These are phyloP conservation scores for Colletotrichum echinochloae DNA, from an alignment of 2,329 filamentous ascomycete species.

Conservation along the genomic window DNA sequence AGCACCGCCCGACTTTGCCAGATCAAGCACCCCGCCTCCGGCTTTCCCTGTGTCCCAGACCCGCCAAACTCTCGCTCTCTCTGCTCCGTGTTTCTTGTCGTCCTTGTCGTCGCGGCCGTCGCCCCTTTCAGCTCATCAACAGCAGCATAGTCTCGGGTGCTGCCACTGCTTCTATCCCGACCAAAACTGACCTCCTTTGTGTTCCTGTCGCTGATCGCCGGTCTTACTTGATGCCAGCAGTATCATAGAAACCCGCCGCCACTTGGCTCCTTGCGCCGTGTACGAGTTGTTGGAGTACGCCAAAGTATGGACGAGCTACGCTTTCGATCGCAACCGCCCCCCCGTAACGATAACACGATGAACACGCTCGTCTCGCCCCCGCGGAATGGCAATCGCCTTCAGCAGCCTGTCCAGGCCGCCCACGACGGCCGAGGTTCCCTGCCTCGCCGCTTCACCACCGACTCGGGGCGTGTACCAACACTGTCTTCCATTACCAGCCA, in stretches of 20 bases:
- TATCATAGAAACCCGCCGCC: slow-evolving; percentile 52
- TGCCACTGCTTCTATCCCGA: not conserved
- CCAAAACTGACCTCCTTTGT: not conserved
- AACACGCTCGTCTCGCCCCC: slow-evolving; percentile 80
- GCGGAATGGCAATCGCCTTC: slow-evolving; percentile 75
- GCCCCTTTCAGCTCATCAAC: slow-evolving; percentile 1
- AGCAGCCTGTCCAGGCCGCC: slow-evolving; percentile 61
- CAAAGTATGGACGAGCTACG: slow-evolving; percentile 79
- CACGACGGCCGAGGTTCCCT: slow-evolving; percentile 81
- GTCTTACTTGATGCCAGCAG: slow-evolving; percentile 41
- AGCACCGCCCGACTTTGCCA: slow-evolving; percentile 36
- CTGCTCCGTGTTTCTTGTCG: slow-evolving; percentile 30
- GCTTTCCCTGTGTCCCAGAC: slow-evolving; percentile 36
- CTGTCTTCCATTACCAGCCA: slow-evolving; percentile 71
- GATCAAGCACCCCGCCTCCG: slow-evolving; percentile 37
- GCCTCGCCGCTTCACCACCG: slow-evolving; percentile 93
- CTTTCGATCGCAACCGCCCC: slow-evolving; percentile 81
- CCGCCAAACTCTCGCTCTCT: slow-evolving; percentile 25
- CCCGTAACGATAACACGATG: slow-evolving; percentile 81
- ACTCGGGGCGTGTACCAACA: slow-evolving; percentile 85
- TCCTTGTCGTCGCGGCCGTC: slow-evolving; percentile 12
- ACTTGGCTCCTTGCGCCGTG: slow-evolving; percentile 50
- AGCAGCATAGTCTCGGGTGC: not conserved
- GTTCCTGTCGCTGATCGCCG: slow-evolving; percentile 34
- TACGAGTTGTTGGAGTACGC: slow-evolving; percentile 59